Evolutionary conservation across 495 filamentous ascomycete species (phyloP), one percentile per base, ranked within the genome.

Genomic region (Aspergillus asperescens): DNA sequence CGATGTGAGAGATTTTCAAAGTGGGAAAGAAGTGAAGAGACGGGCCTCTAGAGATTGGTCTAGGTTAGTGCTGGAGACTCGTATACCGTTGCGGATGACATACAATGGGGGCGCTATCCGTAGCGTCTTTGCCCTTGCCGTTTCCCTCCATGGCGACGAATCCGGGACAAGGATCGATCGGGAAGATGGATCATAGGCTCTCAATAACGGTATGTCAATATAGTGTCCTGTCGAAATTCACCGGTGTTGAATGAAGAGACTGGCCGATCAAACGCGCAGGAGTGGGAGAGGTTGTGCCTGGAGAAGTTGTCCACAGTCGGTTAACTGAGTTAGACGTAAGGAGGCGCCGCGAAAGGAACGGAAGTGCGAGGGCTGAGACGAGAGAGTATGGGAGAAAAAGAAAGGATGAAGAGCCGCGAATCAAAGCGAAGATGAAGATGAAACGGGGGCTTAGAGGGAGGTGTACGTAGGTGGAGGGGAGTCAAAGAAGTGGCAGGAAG

Each of bases 21-120:
- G 64, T 92, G 86, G 35, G 90, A 93, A 41, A 89, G 80, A 27
- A 97, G 75, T 39, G 92, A 95, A 35, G 93, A 98, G 22, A 98
- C 93, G 0, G 93, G 88, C 74, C 80, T 75, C 75, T 79, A 56
- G 31, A 56, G 35, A 37, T 45, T 23, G 42, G 45, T 41, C 66
- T 35, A 5, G 18, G 20, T 47, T 47, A 47, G 44, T 23, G 3
- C 18, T 35, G 8, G 1, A 1, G 24, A 2, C 15, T 47, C 15
- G 27, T 18, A 24, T 37, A 20, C 15, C 10, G 23, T 38, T 48
- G 62, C 38, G 46, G 37, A 61, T 55, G 63, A 59, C 76, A 60
- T 70, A 80, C 77, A 65, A 74, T 71, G 25, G 72, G 65, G 55
- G 71, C 66, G 56, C 67, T 69, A 60, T 78, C 75, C 38, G 72